A percentile compares a stretch with the other conserved stretches of the same genome.
Conservation (phyloP, 768 basidiomycete species). For the Lactifluus subvellereus region DNA sequence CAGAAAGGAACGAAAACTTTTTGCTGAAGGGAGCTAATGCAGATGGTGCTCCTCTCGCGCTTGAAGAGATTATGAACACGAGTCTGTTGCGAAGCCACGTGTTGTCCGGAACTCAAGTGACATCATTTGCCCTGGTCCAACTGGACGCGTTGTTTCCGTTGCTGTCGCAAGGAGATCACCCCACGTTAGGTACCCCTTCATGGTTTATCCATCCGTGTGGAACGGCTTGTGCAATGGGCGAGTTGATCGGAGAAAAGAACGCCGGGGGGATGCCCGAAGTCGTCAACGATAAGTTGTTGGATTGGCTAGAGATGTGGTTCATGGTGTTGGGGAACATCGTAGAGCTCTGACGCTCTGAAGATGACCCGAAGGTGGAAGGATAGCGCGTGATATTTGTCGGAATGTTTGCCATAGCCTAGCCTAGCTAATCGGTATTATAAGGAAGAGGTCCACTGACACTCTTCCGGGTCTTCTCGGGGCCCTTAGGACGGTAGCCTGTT, state of each 20-base stretch:
- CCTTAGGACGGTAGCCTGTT: not conserved
- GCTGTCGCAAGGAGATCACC: conserved; percentile 85
- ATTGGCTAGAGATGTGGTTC: conserved; percentile 74
- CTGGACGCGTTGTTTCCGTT: conserved; percentile 59
- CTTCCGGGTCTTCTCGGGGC: too few species aligned
- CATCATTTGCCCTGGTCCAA: conserved; percentile 50
- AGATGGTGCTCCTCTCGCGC: conserved; percentile 62
- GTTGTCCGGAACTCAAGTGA: conserved; percentile 40
- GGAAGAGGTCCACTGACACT: not conserved
- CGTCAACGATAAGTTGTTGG: conserved; percentile 30
- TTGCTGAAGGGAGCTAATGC: conserved; percentile 22
- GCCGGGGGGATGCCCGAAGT: conserved; percentile 25
- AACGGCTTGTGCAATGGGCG: conserved; percentile 56
- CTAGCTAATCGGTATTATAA: not conserved
- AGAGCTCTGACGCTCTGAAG: conserved; percentile 35
- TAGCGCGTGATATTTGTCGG: not conserved
- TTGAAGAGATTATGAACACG: conserved; percentile 51
- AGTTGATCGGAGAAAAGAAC: conserved; percentile 53
- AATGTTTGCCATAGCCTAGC: not conserved
- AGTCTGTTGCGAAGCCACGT: conserved; percentile 51
- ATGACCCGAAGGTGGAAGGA: not conserved
- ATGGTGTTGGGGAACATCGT: conserved; percentile 64
- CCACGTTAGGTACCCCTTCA: conserved; percentile 60
- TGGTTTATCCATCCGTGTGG: conserved; percentile 92
- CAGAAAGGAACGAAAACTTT: not conserved